Base-by-base conservation (phyloP, 495 filamentous ascomycete genomes). In the Sabuloglossum arenarium region DNA sequence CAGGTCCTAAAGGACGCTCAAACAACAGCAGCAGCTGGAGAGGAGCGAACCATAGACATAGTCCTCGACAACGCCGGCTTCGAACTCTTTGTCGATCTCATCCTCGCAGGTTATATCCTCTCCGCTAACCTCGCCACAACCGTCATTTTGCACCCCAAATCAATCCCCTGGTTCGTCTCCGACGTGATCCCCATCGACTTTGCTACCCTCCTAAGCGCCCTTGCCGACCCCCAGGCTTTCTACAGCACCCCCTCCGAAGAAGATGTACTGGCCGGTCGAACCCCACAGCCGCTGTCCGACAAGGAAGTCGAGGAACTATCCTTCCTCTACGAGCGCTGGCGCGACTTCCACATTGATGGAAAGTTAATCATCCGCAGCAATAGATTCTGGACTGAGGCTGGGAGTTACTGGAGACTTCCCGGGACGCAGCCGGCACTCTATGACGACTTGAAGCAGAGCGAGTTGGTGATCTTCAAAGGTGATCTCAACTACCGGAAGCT, bases 51-150 rank as follows among this genome's bases (percentile, higher is more conserved):
- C 10, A 83, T 98, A 0, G 90, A 97, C 59, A 91, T 98, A 55
- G 80, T 98, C 12, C 78, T 97, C 2, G 91, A 97, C 63, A 97
- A 97, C 62, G 87, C 91, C 34, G 93, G 91, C 4, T 97, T 97
- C 62, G 93, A 98, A 70, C 75, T 98, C 9, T 97, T 84, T 65
- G 91, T 95, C 57, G 91, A 98, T 63, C 72, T 97, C 11, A 81
- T 96, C 46, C 74, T 98, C 1, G 88, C 84, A 5, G 91, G 88
- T 2, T 98, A 91, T 63, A 73, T 98, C 3, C 72, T 98, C 6
- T 79, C 82, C 0, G 69, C 85, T 3, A 84, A 82, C 0, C 74
- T 98, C 19, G 91, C 90, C 0, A 94, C 89, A 0, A 79, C 76
- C 6, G 73, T 97, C 14, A 80, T 95, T n/a, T 76, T 98, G 8